These are phyloP conservation scores for Hippophae rhamnoides DNA, from an alignment of 306 rosid species.

Conservation along the genomic window DNA sequence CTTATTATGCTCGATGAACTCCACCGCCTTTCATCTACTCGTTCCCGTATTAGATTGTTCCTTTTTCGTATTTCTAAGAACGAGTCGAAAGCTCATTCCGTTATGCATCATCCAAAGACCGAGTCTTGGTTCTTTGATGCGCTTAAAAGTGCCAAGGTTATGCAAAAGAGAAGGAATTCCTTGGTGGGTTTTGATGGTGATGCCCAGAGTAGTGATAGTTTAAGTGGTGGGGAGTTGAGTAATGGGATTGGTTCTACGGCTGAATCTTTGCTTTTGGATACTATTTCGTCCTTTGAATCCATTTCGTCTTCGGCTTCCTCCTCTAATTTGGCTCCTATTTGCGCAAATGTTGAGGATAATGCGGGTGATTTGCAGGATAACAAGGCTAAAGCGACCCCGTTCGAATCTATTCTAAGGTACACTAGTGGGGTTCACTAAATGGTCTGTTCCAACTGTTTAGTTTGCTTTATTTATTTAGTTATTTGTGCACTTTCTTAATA, in stretches of 20 bases:
- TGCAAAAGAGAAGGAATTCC: constrained; percentile 32
- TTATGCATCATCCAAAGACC: constrained; percentile 38
- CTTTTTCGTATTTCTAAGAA: constrained; percentile 18
- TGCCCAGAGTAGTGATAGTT: constrained; percentile 7
- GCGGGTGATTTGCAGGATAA: constrained; percentile 17
- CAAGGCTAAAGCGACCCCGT: constrained; percentile 10
- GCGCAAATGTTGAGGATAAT: constrained; percentile 24
- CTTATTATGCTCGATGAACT: constrained; percentile 32
- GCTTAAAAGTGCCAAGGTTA: constrained; percentile 33
- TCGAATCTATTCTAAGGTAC: constrained; percentile 30
- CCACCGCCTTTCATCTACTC: constrained; percentile 17
- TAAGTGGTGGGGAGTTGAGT: constrained; percentile 7
- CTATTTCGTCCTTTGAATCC: constrained; percentile 49
- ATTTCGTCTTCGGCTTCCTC: constrained; percentile 46
- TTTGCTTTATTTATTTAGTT: too few relatives aligned
- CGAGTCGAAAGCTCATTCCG: constrained; percentile 12
- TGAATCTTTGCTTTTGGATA: constrained; percentile 42
- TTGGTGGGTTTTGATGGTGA: constrained; percentile 22
- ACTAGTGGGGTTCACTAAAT: too few relatives aligned
- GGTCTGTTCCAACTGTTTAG: too few relatives aligned
- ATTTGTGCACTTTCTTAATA: too few relatives aligned
- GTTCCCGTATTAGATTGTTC: constrained; percentile 43
- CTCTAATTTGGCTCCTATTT: constrained; percentile 26
- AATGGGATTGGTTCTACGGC: constrained; percentile 17
- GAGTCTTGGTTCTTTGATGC: constrained; percentile 59